These are phyloP conservation scores for Aspergillus brasiliensis DNA, from an alignment of 2,329 filamentous ascomycete genomes.

Conservation along the genomic window DNA sequence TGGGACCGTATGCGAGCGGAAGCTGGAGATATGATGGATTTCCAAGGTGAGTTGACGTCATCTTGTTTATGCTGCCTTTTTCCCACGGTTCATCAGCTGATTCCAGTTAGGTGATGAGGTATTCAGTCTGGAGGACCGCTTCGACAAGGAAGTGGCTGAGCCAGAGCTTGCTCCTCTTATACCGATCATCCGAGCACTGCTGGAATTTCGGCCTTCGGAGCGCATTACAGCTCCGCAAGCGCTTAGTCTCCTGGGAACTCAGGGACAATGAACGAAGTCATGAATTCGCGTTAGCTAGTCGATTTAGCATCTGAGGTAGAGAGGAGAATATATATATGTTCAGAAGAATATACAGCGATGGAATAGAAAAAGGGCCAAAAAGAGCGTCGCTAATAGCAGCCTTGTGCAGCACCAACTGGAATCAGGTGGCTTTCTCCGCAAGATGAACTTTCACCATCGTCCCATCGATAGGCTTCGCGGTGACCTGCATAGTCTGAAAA, in stretches of 20 bases:
- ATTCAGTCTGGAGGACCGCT: neutral
- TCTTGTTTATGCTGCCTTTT: neutral
- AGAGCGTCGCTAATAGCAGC: neutral
- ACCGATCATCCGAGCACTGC: neutral
- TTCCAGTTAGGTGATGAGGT: neutral
- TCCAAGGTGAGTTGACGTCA: neutral
- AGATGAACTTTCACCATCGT: slow-evolving; percentile 2
- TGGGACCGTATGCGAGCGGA: neutral
- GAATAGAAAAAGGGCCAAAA: neutral
- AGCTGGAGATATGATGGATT: neutral
- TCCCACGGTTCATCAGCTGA: neutral
- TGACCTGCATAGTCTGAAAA: slow-evolving; percentile 16
- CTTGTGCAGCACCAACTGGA: neutral
- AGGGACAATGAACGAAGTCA: too few relatives aligned
- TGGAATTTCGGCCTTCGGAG: neutral
- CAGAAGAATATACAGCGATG: neutral
- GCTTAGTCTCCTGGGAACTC: neutral
- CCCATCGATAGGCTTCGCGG: slow-evolving; percentile 14
- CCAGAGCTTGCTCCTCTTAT: neutral
- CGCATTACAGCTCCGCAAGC: neutral
- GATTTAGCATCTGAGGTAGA: neutral
- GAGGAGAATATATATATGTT: neutral
- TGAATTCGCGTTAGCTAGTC: neutral
- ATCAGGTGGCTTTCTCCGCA: neutral
- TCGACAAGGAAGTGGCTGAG: neutral